Evolutionary conservation across 2,329 filamentous ascomycete species (phyloP).

Genomic region (Keithomyces neogunnii): DNA sequence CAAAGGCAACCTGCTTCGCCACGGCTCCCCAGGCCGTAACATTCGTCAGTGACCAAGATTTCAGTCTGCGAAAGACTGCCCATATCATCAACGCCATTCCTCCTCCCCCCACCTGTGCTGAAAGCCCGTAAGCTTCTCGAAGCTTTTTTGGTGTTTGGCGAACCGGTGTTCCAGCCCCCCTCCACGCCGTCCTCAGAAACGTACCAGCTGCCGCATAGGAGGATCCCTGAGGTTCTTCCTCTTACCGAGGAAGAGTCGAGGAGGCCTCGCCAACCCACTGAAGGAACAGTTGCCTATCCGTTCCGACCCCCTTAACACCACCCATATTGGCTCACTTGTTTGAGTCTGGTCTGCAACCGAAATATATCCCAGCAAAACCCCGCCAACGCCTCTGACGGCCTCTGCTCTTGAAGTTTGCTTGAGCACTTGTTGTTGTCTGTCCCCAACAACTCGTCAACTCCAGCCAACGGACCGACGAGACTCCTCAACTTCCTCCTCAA

Average conservation of each 20-base stretch:
- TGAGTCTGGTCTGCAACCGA: slow-evolving; percentile 1
- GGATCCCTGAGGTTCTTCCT: slow-evolving; percentile 97
- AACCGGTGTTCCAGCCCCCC: slow-evolving; percentile 36
- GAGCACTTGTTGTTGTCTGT: slow-evolving; percentile 5
- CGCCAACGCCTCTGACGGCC: not conserved
- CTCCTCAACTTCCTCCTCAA: not conserved
- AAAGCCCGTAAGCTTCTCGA: slow-evolving; percentile 41
- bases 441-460: slow-evolving; percentile 3
- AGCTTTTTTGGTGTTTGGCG: slow-evolving; percentile 42
- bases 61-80: slow-evolving; percentile 54
- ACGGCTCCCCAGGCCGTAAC: slow-evolving; percentile 57
- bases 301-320: slow-evolving; percentile 90
- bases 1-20: slow-evolving; percentile 51
- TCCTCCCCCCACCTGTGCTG: slow-evolving; percentile 42
- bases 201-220: slow-evolving; percentile 99
- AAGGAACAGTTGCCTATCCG: slow-evolving; percentile 85
- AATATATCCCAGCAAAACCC: slow-evolving; percentile 1
- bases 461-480: not conserved
- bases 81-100: slow-evolving; percentile 60
- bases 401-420: not conserved
- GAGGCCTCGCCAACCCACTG: slow-evolving; percentile 89
- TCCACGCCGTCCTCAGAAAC: slow-evolving; percentile 49
- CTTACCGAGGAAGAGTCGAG: slow-evolving; percentile 98
- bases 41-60: slow-evolving; percentile 61
- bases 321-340: slow-evolving; percentile 16